Conservation (phyloP, 805 yeast genomes). For the Kluyveromyces starmeri region DNA sequence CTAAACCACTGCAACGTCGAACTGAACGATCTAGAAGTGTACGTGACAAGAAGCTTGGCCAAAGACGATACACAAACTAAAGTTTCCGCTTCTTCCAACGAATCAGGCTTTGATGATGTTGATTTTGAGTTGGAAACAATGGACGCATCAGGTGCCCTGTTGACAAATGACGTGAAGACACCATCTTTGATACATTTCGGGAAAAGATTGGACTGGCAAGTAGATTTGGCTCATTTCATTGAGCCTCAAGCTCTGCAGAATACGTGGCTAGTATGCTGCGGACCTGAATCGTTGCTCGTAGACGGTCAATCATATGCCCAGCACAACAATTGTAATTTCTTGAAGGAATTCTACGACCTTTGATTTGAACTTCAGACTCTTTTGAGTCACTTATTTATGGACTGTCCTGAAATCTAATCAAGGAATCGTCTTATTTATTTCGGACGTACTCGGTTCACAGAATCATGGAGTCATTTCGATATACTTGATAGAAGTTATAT, state of each 20-base stretch:
- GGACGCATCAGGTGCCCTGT: constrained; percentile 14
- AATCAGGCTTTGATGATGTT: constrained; percentile 8
- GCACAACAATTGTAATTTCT: constrained; percentile 14
- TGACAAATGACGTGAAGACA: constrained; percentile 7
- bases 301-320: constrained; percentile 16
- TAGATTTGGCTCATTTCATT: constrained; percentile 18
- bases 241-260: constrained; percentile 11
- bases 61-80: constrained; percentile 6
- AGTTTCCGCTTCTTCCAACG: neutral
- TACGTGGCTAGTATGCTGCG: constrained; percentile 26
- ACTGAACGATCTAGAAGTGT: constrained; percentile 7
- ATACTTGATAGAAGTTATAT: too few relatives aligned
- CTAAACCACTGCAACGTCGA: constrained; percentile 32
- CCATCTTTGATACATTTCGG: constrained; percentile 15
- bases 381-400: neutral
- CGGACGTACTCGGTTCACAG: too few relatives aligned
- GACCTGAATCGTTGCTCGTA: constrained; percentile 20
- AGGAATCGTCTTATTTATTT: neutral
- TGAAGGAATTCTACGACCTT: constrained; percentile 18
- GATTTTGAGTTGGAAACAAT: constrained; percentile 15
- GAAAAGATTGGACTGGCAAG: constrained; percentile 21
- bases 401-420: neutral
- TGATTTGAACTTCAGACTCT: constrained; percentile 6
- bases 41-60: constrained; percentile 7
- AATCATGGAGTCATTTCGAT: too few relatives aligned